Evolutionary conservation across 2,329 filamentous ascomycete species (phyloP).

Genomic region (Alternaria hordeiaustralica): DNA sequence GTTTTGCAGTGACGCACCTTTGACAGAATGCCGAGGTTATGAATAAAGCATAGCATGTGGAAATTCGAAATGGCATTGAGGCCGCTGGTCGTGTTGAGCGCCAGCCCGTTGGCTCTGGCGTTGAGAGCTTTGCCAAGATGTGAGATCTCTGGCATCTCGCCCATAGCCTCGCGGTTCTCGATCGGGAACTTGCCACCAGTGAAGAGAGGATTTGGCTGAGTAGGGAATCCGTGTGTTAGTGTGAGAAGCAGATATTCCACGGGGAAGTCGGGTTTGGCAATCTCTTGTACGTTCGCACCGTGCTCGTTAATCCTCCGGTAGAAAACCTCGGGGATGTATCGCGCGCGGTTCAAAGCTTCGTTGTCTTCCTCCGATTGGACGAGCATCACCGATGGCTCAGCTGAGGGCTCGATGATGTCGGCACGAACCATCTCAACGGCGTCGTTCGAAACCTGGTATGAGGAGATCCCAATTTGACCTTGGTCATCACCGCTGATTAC

Average conservation of each 20-base stretch:
- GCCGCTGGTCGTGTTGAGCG: slow-evolving; percentile 66
- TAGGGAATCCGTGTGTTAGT: slow-evolving; percentile 94
- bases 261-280: slow-evolving; percentile 93
- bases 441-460: slow-evolving; percentile 94
- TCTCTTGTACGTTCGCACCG: slow-evolving; percentile 93
- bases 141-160: slow-evolving; percentile 81
- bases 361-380: slow-evolving; percentile 92
- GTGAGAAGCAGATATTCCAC: slow-evolving; percentile 97
- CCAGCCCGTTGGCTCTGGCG: slow-evolving; percentile 58
- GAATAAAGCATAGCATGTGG: slow-evolving; percentile 88
- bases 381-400: slow-evolving; percentile 91
- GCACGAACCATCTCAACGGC: slow-evolving; percentile 97
- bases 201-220: slow-evolving; percentile 78
- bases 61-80: slow-evolving; percentile 85
- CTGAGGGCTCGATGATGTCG: slow-evolving; percentile 92
- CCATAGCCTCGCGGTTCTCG: slow-evolving; percentile 87
- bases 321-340: slow-evolving; percentile 98
- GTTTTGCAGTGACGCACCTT: slow-evolving; percentile 66
- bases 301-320: slow-evolving; percentile 97
- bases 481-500: slow-evolving; percentile 91
- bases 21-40: slow-evolving; percentile 78
- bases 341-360: slow-evolving; percentile 69
- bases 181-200: slow-evolving; percentile 77
- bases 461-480: slow-evolving; percentile 84
- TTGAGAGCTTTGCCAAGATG: slow-evolving; percentile 72